A percentile compares a stretch with the other conserved stretches of the same genome.
These are phyloP conservation scores for Aspergillus quadrilineatus DNA, from an alignment of 2,329 filamentous ascomycete species.

Conservation along the genomic window DNA sequence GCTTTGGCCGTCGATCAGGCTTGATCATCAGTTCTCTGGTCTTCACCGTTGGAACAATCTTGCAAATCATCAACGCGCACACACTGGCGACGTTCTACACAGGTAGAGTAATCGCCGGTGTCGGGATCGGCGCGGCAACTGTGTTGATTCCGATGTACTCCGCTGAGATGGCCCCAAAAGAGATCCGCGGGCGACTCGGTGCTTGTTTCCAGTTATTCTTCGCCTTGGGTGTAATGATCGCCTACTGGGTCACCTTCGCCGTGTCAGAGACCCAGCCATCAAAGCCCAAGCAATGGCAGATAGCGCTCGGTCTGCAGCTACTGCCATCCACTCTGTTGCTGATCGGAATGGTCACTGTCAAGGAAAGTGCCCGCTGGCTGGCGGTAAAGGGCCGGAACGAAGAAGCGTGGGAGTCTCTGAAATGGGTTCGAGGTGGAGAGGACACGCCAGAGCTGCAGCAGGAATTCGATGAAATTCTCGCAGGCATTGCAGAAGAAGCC, in stretches of 20 bases:
- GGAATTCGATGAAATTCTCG: conserved; percentile 42
- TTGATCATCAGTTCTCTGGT: conserved; percentile 47
- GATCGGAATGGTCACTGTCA: conserved; percentile 51
- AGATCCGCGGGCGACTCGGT: conserved; percentile 41
- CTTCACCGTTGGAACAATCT: conserved; percentile 38
- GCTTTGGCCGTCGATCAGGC: conserved; percentile 45
- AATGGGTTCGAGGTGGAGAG: conserved; percentile 54
- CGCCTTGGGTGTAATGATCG: conserved; percentile 39
- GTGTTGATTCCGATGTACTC: conserved; percentile 44
- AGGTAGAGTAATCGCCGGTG: conserved; percentile 46
- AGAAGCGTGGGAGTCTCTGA: conserved; percentile 49
- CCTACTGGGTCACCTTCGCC: conserved; percentile 51
- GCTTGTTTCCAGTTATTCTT: conserved; percentile 43
- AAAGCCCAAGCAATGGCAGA: conserved; percentile 51
- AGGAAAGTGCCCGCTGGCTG: conserved; percentile 51
- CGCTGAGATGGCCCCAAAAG: conserved; percentile 44
- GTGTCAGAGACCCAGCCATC: conserved; percentile 41
- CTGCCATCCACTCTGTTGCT: conserved; percentile 50
- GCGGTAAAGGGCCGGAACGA: conserved; percentile 48
- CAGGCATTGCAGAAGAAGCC: conserved; percentile 50
- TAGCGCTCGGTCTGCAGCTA: conserved; percentile 49
- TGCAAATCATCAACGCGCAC: conserved; percentile 50
- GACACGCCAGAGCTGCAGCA: conserved; percentile 33
- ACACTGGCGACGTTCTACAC: conserved; percentile 47
- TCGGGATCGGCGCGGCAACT: conserved; percentile 49